Base-by-base conservation (phyloP, 2,329 filamentous ascomycete genomes). In the Cladophialophora exuberans region DNA sequence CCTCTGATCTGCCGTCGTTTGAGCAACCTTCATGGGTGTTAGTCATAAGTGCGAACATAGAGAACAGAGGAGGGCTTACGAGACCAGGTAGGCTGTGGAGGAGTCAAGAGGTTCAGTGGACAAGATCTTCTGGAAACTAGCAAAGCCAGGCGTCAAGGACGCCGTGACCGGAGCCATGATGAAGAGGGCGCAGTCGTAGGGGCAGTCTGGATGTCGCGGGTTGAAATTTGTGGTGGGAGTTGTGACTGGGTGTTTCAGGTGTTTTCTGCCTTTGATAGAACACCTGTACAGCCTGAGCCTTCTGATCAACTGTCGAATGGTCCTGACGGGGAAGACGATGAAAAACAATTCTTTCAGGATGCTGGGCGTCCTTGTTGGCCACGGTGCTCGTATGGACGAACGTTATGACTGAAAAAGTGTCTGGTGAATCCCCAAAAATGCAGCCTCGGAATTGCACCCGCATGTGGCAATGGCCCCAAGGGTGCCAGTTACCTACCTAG, bases 1-100 rank as follows among this genome's bases (percentile, higher is more conserved):
- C 90, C 90, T 59, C 83, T 84, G 67, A 99, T 96, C 70, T 97
- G 93, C 65, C 92, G 82, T 70, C 92, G 82, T 73, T 96, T 97
- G 62, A 99, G 82, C 17, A 97, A 85, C 48, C 90, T 94, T 65
- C 22, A 38, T n/a, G 18, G 11, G 9, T 13, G 18, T 52, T 41
- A 57, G 47, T 35, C 15, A 13, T 18, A 10, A 28, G 33, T 6
- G 22, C n/a, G n/a, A 15, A 31, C 9, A 25, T 15, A 15, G 30
- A 7, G 13, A 11, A 25, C 11, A 25, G 20, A 38, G 17, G 3
- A 38, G 30, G 4, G 41, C 58, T 38, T 42, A 61, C 58, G 58
- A 61, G 23, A 58, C 52, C 13, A 26, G 42, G 56, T 65, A 60
- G 72, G 97, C 91, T 62, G 95, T 87, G 6, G 90, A 92, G 36